Evolutionary conservation across 2,329 filamentous ascomycete species (phyloP).

Genomic region (Botrytis paeoniae): DNA sequence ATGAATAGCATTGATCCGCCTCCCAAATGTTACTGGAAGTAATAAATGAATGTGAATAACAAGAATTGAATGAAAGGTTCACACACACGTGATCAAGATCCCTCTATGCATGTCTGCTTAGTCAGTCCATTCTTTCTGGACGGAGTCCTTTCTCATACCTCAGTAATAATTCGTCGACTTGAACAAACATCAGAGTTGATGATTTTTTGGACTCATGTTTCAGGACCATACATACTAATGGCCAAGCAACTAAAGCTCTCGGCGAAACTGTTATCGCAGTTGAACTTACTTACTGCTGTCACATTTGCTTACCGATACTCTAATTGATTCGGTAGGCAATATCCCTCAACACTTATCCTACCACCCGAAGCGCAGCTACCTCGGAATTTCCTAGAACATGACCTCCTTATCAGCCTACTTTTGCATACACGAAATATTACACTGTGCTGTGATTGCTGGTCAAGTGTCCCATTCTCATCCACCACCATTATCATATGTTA

Average conservation of each 20-base stretch:
- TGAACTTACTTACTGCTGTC: neutral
- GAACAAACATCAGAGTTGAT: conserved; percentile 10
- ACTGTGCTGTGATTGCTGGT: neutral
- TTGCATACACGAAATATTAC: conserved; percentile 4
- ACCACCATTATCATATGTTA: neutral
- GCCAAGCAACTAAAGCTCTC: neutral
- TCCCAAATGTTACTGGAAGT: neutral
- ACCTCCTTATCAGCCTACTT: neutral
- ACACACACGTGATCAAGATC: neutral
- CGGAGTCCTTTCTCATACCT: neutral
- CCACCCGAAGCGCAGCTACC: neutral
- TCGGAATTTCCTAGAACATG: neutral
- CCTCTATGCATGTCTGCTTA: neutral
- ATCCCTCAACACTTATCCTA: no score
- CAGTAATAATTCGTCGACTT: neutral
- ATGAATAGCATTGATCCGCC: neutral
- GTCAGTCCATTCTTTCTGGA: neutral
- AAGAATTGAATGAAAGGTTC: neutral
- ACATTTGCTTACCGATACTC: neutral
- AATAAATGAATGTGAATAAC: neutral
- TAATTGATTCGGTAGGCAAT: neutral
- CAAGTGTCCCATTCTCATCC: conserved; percentile 6
- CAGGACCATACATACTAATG: neutral
- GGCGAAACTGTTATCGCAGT: neutral
- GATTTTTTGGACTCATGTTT: neutral